These are phyloP conservation scores for Syzygium jambos DNA, from an alignment of 345 rosid genomes.

Conservation along the genomic window DNA sequence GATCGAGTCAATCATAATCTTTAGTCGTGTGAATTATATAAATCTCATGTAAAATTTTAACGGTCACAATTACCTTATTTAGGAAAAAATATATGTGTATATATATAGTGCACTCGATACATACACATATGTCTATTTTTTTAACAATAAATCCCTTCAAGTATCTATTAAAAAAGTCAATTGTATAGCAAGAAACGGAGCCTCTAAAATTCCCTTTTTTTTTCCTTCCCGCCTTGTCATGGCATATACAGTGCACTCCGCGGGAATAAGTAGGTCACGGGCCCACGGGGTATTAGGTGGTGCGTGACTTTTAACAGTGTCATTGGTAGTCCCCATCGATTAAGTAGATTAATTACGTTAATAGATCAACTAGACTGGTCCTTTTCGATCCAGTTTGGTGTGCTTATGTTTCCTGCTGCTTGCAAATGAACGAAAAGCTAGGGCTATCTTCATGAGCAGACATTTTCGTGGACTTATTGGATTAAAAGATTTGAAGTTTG, in stretches of 20 bases:
- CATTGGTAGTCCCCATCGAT: background rate
- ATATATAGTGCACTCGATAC: background rate
- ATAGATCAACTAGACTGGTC: background rate
- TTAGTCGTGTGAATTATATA: background rate
- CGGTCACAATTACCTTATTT: background rate
- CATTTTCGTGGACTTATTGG: background rate
- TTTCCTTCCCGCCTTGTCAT: too few relatives aligned
- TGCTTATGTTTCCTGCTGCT: background rate
- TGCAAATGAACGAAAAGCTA: background rate
- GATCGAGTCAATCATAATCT: background rate
- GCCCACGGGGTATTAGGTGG: background rate
- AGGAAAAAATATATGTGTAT: too few relatives aligned
- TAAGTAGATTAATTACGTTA: background rate
- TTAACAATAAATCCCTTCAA: background rate
- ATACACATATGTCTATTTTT: rapidly evolving
- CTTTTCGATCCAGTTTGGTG: background rate
- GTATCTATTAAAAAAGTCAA: background rate
- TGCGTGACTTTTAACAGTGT: background rate
- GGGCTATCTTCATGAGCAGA: background rate
- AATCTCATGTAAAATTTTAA: background rate
- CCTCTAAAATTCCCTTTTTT: too few relatives aligned
- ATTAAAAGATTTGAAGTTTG: background rate
- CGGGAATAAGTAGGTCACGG: background rate
- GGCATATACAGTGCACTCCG: background rate
- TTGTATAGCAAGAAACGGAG: too few relatives aligned